Conservation (phyloP, 2,329 filamentous ascomycete genomes). For the Botryotinia narcissicola region DNA sequence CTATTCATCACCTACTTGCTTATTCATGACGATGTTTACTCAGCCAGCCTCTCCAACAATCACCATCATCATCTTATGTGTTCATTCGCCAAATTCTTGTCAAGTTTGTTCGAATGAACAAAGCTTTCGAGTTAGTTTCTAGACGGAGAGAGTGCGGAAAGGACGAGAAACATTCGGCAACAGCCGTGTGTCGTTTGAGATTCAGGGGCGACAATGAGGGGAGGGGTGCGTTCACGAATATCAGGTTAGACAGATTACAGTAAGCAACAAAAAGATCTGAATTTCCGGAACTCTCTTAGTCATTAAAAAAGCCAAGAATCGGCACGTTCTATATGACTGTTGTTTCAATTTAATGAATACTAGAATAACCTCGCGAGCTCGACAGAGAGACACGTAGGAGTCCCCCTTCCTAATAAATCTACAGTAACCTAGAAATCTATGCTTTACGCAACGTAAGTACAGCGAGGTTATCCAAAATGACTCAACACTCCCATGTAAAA, state of each 20-base stretch:
- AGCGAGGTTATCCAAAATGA: background rate
- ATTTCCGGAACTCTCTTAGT: background rate
- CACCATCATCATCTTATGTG: background rate
- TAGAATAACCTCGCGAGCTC: background rate
- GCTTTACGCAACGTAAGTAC: background rate
- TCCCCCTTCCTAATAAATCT: background rate
- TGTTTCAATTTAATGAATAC: background rate
- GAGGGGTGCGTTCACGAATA: background rate
- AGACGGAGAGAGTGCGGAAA: background rate
- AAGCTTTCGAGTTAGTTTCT: background rate
- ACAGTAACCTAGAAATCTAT: background rate
- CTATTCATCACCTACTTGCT: background rate
- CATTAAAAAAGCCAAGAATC: background rate
- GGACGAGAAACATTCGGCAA: background rate
- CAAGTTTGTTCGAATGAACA: background rate
- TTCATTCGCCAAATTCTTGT: background rate
- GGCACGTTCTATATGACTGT: background rate
- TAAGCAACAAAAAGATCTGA: background rate
- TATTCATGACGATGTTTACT: constrained; percentile 14
- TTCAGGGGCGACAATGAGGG: background rate
- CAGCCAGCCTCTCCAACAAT: background rate
- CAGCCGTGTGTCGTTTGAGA: background rate
- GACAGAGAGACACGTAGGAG: background rate
- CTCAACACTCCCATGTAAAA: background rate
- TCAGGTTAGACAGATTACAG: background rate